Evolutionary conservation across 805 yeast genomes (phyloP), one percentile per base, ranked within the genome.

Genomic region (Sugiyamaella chiloensis): DNA sequence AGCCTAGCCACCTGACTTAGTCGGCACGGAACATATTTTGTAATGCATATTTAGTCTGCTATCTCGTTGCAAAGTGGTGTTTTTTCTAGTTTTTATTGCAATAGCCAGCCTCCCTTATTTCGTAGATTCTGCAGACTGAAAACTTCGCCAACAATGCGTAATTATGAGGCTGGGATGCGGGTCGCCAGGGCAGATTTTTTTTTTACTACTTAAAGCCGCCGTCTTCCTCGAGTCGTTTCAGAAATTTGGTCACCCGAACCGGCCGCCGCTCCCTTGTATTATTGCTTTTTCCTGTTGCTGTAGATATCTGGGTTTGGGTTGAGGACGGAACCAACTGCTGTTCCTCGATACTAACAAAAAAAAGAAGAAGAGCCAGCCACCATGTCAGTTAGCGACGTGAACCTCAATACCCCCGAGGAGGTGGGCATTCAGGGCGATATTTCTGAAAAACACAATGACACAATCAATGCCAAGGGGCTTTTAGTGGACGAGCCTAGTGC

Each of bases 321-420:
- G 19, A 16, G n/a, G 42, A 16, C 20, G 42, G 16, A 24, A 12
- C 20, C 39, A 16, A 11, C 21, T 12, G 20, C 39, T 34, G 29
- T 11, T 26, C 29, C 29, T 26, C 7, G 29, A 26, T 26, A 16
- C 32, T 26, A 11, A 26, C 29, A 26, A 7, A n/a, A n/a, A n/a
- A n/a, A n/a, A n/a, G n/a, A n/a, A n/a, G n/a, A n/a, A 34, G 21
- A 14, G 39, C 39, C 39, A 16, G 39, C 19, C 12, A 14, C 14
- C 12, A 40, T 40, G 42, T 40, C 42, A 17, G 31, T 16, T 24
- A 40, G 29, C 32, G 42, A 40, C 42, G 20, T 40, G 32, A 40
- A 26, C 17, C 42, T 40, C 32, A 26, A 40, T 16, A 24, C 42
- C 24, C 42, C 42, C 12, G 42, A 24, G 20, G 42, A 40, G 31